Evolutionary conservation across 345 rosid genomes (phyloP).

Genomic region (Salix viminalis): DNA sequence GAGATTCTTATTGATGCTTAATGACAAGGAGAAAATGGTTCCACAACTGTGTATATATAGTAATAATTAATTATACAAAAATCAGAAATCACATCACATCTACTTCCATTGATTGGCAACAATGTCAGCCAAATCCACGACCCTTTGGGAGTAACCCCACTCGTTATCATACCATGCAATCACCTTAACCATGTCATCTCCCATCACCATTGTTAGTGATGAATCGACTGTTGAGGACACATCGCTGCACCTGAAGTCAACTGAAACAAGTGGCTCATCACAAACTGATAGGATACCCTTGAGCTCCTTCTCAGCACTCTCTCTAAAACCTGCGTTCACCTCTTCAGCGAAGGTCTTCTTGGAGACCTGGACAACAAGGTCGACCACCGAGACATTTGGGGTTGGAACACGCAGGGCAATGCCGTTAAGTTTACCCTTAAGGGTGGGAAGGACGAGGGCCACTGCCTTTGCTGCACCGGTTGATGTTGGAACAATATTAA

Average conservation of each 20-base stretch:
- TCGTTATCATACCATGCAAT: conserved; percentile 98
- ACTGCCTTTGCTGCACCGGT: conserved; percentile 98
- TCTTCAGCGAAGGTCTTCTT: conserved; percentile 95
- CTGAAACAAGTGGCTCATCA: conserved; percentile 91
- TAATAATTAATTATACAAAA: conserved; percentile 31
- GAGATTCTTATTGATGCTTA: conserved; percentile 21
- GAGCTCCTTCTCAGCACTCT: conserved; percentile 73
- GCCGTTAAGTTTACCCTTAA: conserved; percentile 91
- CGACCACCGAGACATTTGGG: conserved; percentile 91
- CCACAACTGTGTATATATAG: conserved; percentile 2
- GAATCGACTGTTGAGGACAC: conserved; percentile 82
- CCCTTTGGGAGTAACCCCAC: conserved; percentile 99
- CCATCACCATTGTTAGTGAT: conserved; percentile 95
- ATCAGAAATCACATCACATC: conserved; percentile 26
- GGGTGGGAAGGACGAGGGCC: conserved; percentile 84
- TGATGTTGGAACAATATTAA: conserved; percentile 91
- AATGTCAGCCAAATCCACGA: conserved; percentile 89
- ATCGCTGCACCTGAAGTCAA: conserved; percentile 90
- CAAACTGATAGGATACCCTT: conserved; percentile 79
- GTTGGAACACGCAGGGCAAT: conserved; percentile 96
- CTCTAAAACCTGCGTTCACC: conserved; percentile 88
- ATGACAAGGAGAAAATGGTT: conserved; percentile 5
- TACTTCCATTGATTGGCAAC: conserved; percentile 85
- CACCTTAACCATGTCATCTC: conserved; percentile 97
- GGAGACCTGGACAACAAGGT: conserved; percentile 83